Evolutionary conservation across 1,284 basidiomycete species (phyloP), one percentile per base, ranked within the genome.

Genomic region (Wallemia ichthyophaga): DNA sequence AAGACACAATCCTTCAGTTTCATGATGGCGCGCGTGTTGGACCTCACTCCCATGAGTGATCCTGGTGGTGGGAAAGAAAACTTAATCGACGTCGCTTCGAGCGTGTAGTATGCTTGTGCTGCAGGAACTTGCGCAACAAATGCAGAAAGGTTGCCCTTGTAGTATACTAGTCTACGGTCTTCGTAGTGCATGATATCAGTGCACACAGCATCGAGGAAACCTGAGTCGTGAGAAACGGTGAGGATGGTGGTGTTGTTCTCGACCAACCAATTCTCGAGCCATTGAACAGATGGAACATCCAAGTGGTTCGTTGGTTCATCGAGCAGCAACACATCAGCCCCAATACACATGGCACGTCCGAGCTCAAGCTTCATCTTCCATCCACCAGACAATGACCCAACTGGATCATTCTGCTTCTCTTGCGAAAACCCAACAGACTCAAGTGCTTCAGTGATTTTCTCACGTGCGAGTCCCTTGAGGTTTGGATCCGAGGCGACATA

Each of bases 111-210:
- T 9, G 88, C 88, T 73, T 84, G 88, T 59, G 91, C 94, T 67
- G 91, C 85, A 11, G 92, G 92, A 64, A 92, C 87, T 65, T 79
- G 79, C 67, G 78, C 81, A 61, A 96, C 92, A 69, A 98, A 98
- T 59, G 78, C 75, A 60, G 86, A 87, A 33, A 98, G 77, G 71
- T 95, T 95, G 62, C 92, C 92, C 59, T 79, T 81, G 72, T 96
- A 96, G 74, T 92, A 95, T 59, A 81, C 86, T 64, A 98, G 79
- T 81, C 92, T 94, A 75, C 96, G 96, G 65, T 74, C 73, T 73
- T 96, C 89, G 73, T 96, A 98, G 74, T 96, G 92, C 64, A 96
- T 86, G 67, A 98, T 91, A 71, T 98, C 92, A 63, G 92, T 91
- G 64, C 91, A 95, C 61, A 96, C 80, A 70, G 86, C 84, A 74